Evolutionary conservation across 768 basidiomycete genomes (phyloP).

Genomic region (Peribolospora kevripleyi): DNA sequence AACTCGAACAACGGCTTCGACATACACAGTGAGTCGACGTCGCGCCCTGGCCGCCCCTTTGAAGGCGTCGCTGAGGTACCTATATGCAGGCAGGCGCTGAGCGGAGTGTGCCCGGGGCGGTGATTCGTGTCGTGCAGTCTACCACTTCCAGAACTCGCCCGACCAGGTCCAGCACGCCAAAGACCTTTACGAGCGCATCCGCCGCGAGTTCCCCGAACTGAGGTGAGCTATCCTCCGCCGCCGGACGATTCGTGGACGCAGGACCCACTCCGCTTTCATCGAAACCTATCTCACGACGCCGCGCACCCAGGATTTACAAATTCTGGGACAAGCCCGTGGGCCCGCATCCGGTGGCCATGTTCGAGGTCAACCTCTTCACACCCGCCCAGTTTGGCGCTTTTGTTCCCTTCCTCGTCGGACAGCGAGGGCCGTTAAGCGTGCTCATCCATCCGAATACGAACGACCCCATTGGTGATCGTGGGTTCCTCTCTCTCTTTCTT

Average conservation of each 20-base stretch:
- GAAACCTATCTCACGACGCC: too few relatives aligned
- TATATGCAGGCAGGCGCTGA: too few relatives aligned
- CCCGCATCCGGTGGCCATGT: slow-evolving; percentile 8
- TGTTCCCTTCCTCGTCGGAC: slow-evolving; percentile 8
- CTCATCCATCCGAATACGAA: slow-evolving; percentile 9
- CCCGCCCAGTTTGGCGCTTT: slow-evolving; percentile 8
- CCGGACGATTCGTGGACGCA: too few relatives aligned
- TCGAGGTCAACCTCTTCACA: slow-evolving; percentile 9
- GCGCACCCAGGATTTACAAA: slow-evolving; percentile 1
- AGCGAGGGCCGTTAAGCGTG: slow-evolving; percentile 6
- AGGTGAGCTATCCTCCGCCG: not conserved
- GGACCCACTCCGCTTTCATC: too few relatives aligned
- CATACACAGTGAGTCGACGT: too few relatives aligned
- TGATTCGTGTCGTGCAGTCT: not conserved
- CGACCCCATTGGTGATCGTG: slow-evolving; percentile 1
- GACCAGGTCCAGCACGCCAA: slow-evolving; percentile 5
- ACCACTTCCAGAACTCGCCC: slow-evolving; percentile 1
- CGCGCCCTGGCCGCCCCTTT: too few relatives aligned
- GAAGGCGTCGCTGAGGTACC: too few relatives aligned
- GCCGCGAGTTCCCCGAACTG: slow-evolving; percentile 11
- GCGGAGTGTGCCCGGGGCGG: too few relatives aligned
- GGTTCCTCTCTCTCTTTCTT: too few relatives aligned
- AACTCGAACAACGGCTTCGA: too few relatives aligned
- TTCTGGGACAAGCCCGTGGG: slow-evolving; percentile 8
- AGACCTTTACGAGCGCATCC: slow-evolving; percentile 9